Base-by-base conservation (phyloP, 805 yeast species). In the Cyberlindnera galapagoensis region DNA sequence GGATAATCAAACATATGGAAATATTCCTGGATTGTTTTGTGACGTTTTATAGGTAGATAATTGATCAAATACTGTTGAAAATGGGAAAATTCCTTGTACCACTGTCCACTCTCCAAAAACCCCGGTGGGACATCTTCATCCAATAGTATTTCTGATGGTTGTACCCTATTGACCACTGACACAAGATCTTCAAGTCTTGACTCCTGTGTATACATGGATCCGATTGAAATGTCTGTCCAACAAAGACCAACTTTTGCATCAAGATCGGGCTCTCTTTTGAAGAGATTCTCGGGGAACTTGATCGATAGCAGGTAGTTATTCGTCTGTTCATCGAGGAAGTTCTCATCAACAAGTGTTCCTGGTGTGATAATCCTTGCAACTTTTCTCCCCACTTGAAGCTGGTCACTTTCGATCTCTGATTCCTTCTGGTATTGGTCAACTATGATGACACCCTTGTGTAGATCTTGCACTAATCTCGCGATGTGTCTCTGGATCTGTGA, bases 161-260 rank as follows among this genome's bases (percentile, higher is more conserved):
- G 68, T 6, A 92, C 76, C 37, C 97, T 67, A 0, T 90, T 66
- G 1, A 92, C 60, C 25, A 85, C 85, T 6, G 92, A 70, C 30
- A 77, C 66, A 4, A 88, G 56, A 17, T 76, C 79, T 5, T 65
- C 69, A 14, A 79, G 49, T 1, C 69, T 65, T 0, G 84, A 73
- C 29, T 73, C 71, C 47, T 85, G 84, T 3, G 80, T 81, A 46
- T 65, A 75, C 27, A 85, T 71, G 15, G 76, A 76, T 0, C 97
- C 97, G 1, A 90, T 74, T 0, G 92, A 80, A 0, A 90, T 63
- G 57, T 92, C 98, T 26, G 80, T 71, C 97, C 97, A 92, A 18
- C 87, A 69, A 1, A 92, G 47, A 0, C 95, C 95, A 4, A 87
- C 22, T 53, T 64, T 63, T 14, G 69, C 67, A 9, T 57, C 52